These are phyloP conservation scores for Mallotus nudiflorus DNA, from an alignment of 345 rosid genomes.

Conservation along the genomic window DNA sequence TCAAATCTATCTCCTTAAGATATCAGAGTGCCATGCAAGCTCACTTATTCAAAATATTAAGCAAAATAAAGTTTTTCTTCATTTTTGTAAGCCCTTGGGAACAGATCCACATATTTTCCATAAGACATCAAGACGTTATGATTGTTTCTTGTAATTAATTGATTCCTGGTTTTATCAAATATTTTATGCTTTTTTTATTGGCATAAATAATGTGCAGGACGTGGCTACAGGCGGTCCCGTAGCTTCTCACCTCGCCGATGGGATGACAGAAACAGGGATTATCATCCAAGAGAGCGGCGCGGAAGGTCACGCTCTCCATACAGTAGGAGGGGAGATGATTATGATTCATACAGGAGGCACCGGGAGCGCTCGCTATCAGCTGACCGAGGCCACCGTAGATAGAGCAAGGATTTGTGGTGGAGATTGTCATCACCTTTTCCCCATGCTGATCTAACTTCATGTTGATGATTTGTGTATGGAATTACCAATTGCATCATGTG, in stretches of 20 bases:
- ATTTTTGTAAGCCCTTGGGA: no score
- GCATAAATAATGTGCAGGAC: constrained; percentile 32
- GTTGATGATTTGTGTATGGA: neutral
- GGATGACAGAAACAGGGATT: constrained; percentile 36
- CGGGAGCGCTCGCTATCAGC: constrained; percentile 38
- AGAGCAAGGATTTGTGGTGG: neutral
- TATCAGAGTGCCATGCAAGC: no score
- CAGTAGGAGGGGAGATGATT: constrained; percentile 31
- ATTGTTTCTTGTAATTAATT: no score
- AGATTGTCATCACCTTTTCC: neutral
- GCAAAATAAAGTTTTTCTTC: no score
- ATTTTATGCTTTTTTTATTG: neutral
- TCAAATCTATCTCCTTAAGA: no score
- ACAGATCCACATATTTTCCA: no score
- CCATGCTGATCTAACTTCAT: neutral
- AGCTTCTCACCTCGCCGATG: constrained; percentile 53
- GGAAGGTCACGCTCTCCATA: constrained; percentile 54
- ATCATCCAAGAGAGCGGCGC: constrained; percentile 42
- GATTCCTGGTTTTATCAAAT: no score
- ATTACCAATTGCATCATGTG: no score
- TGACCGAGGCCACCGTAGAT: constrained; percentile 26
- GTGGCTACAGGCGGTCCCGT: constrained; percentile 43
- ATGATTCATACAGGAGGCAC: constrained; percentile 41
- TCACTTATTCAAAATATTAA: no score
- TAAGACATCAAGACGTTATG: no score